These are phyloP conservation scores for Darksidea phi DNA, from an alignment of 495 filamentous ascomycete genomes.

Conservation along the genomic window DNA sequence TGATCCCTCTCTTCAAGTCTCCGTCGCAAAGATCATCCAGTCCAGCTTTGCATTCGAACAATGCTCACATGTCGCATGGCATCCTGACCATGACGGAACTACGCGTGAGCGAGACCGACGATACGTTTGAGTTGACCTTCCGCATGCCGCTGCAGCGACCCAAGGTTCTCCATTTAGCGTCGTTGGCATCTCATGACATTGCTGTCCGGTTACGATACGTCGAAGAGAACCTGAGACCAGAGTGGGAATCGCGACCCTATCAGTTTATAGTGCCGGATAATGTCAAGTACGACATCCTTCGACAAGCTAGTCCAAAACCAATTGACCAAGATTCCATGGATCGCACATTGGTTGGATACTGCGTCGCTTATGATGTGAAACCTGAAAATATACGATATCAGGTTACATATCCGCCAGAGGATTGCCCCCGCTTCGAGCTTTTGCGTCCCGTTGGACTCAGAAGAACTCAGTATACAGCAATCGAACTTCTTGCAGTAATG, in stretches of 20 bases:
- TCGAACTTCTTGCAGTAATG: slow-evolving; percentile 83
- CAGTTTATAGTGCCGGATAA: slow-evolving; percentile 61
- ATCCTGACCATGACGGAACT: slow-evolving; percentile 71
- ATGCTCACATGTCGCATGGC: slow-evolving; percentile 60
- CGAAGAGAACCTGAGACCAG: slow-evolving; percentile 76
- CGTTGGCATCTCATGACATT: slow-evolving; percentile 72
- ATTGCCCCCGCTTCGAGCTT: slow-evolving; percentile 81
- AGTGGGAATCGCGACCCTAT: slow-evolving; percentile 74
- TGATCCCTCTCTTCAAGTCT: slow-evolving; percentile 69
- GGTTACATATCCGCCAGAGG: slow-evolving; percentile 70
- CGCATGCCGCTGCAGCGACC: slow-evolving; percentile 64
- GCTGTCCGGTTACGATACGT: slow-evolving; percentile 69
- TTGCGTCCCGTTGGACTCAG: slow-evolving; percentile 60
- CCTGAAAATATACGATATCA: slow-evolving; percentile 50
- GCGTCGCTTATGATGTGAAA: slow-evolving; percentile 62
- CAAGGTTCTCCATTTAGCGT: slow-evolving; percentile 72
- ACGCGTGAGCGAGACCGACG: slow-evolving; percentile 68
- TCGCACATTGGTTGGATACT: slow-evolving; percentile 82
- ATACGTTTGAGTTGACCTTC: slow-evolving; percentile 83
- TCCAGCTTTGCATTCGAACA: slow-evolving; percentile 53
- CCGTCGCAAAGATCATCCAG: slow-evolving; percentile 55
- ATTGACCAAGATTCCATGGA: slow-evolving; percentile 78
- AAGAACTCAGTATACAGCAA: slow-evolving; percentile 59
- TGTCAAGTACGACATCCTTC: slow-evolving; percentile 62
- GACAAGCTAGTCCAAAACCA: slow-evolving; percentile 56